Evolutionary conservation across 2,329 filamentous ascomycete genomes (phyloP), one percentile per base, ranked within the genome.

Genomic region (Phaeomoniella chlamydospora): DNA sequence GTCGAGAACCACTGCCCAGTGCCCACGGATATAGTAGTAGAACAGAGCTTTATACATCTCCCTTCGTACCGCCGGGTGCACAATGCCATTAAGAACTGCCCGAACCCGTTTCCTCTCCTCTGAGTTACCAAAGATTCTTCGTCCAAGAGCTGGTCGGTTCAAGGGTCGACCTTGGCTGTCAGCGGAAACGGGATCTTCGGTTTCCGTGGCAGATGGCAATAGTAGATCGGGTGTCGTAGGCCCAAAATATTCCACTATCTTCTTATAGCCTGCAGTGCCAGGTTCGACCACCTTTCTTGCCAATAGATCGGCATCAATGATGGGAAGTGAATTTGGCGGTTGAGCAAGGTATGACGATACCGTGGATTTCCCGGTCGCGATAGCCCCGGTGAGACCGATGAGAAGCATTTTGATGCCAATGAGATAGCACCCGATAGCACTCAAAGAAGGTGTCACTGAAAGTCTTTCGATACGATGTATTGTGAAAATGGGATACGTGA

Each of bases 361-460:
- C 45, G 88, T 98, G 32, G 88, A 94, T 72, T 98, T 98, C 56
- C 90, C 90, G 4, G 90, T 98, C 41, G 90, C 90, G 54, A 98
- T 96, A 41, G 87, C 94, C 55, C 90, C 90, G 5, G 90, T 98
- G 16, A 98, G 75, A 39, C 90, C 90, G 49, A 98, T 86, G 51
- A 98, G 77, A 34, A 96, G 74, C 90, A 96, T 96, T 39, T 10
- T 9, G 6, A 32, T 26, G n/a, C n/a, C n/a, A n/a, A n/a, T n/a
- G n/a, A n/a, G n/a, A n/a, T n/a, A n/a, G n/a, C n/a, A n/a, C n/a
- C n/a, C n/a, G n/a, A n/a, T n/a, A n/a, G n/a, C n/a, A n/a, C n/a
- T n/a, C n/a, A n/a, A n/a, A n/a, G n/a, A n/a, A n/a, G n/a, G n/a
- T n/a, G n/a, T n/a, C n/a, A n/a, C n/a, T n/a, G n/a, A n/a, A n/a